Percentiles rank a stretch among this genome's conserved stretches.
Evolutionary conservation across 495 filamentous ascomycete species (phyloP).

Genomic region (Chaetomium cochliodes): DNA sequence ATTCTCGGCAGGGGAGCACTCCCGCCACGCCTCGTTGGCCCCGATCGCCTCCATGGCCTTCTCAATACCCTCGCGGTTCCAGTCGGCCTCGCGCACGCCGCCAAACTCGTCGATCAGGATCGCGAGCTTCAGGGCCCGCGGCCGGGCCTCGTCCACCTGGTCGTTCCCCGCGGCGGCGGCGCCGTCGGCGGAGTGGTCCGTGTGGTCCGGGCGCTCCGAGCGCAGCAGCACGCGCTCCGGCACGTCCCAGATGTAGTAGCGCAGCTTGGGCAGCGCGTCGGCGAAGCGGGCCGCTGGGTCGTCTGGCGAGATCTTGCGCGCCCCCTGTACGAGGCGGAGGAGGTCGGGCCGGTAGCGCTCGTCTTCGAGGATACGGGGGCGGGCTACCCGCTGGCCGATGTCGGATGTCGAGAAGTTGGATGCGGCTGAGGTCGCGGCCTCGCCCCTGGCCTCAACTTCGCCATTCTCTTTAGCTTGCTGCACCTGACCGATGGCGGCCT

Average conservation of each 20-base stretch:
- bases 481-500: background rate
- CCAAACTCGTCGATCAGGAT: background rate
- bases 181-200: too few relatives aligned
- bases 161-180: too few relatives aligned
- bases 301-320: constrained; percentile 2
- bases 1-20: constrained; percentile 25
- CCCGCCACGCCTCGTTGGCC: background rate
- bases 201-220: too few relatives aligned
- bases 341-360: constrained; percentile 6
- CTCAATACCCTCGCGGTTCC: constrained; percentile 11
- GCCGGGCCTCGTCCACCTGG: too few relatives aligned
- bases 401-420: background rate
- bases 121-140: background rate
- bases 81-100: background rate
- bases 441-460: background rate
- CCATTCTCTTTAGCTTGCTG: constrained; percentile 2
- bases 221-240: constrained; percentile 25
- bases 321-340: background rate
- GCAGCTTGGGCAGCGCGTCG: constrained; percentile 58
- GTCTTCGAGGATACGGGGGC: background rate
- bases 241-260: constrained; percentile 61
- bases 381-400: constrained; percentile 11
- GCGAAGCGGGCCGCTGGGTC: constrained; percentile 1
- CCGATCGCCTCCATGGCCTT: background rate
- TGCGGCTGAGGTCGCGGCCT: background rate